These are phyloP conservation scores for Candida parachauliodes DNA, from an alignment of 805 yeast species.

Conservation along the genomic window DNA sequence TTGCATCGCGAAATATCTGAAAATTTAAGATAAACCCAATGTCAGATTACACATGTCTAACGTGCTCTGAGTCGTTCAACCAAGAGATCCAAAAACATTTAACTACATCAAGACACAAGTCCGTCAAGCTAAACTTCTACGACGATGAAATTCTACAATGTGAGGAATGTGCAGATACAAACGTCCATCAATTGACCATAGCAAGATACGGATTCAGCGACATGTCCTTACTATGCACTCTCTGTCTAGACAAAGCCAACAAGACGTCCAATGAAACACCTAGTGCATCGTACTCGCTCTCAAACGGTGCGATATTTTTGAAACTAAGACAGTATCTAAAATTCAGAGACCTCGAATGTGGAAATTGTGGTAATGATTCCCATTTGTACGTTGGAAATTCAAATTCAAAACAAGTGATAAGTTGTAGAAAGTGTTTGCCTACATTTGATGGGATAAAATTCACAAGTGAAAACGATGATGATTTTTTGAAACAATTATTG, in stretches of 20 bases:
- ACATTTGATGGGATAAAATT: constrained; percentile 20
- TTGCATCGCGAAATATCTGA: constrained; percentile 2
- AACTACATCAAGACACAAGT: constrained; percentile 51
- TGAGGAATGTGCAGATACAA: constrained; percentile 53
- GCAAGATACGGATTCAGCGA: constrained; percentile 54
- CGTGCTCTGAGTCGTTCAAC: constrained; percentile 37
- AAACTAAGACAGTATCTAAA: constrained; percentile 45
- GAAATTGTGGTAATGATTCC: constrained; percentile 39
- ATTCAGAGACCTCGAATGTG: constrained; percentile 51
- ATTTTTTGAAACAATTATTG: constrained; percentile 43
- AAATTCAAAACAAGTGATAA: constrained; percentile 20
- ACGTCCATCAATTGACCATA: constrained; percentile 50
- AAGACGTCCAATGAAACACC: constrained; percentile 32
- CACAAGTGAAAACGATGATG: constrained; percentile 45
- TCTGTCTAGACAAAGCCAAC: constrained; percentile 39
- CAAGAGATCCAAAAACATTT: constrained; percentile 50
- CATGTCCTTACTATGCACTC: constrained; percentile 46
- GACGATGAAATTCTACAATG: constrained; percentile 47
- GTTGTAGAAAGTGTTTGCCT: constrained; percentile 43
- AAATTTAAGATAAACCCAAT: neutral
- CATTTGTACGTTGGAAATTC: constrained; percentile 32
- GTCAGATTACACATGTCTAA: constrained; percentile 38
- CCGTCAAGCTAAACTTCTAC: constrained; percentile 28
- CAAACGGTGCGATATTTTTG: constrained; percentile 53
- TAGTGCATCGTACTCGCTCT: constrained; percentile 46